Evolutionary conservation across 306 rosid genomes (phyloP).

Genomic region (Senna tora): DNA sequence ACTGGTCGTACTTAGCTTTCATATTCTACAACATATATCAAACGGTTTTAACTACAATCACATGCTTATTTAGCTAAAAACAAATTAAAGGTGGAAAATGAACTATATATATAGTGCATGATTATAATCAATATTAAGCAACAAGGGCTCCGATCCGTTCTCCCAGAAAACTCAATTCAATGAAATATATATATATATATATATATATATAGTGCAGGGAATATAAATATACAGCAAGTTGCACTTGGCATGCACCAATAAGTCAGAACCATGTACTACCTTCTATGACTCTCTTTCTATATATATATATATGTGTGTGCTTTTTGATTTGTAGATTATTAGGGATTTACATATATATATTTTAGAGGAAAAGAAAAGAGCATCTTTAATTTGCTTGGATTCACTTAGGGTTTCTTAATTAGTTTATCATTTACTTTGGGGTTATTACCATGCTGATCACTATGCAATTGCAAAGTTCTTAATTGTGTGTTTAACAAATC

Average conservation of each 20-base stretch:
- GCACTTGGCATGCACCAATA: too few species aligned
- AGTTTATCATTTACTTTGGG: constrained; percentile 37
- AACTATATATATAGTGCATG: not conserved
- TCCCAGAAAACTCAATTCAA: constrained; percentile 27
- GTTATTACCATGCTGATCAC: constrained; percentile 16
- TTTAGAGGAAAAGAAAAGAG: constrained; percentile 21
- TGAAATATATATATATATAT: not conserved
- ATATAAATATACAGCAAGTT: not conserved
- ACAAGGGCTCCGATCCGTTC: not conserved
- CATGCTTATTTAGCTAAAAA: constrained; percentile 13
- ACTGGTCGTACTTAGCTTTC: not conserved
- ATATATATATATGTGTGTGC: too few species aligned
- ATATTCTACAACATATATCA: constrained; percentile 12
- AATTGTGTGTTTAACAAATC: constrained; percentile 31
- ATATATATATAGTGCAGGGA: too few species aligned
- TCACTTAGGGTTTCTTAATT: constrained; percentile 29
- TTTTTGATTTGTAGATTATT: not conserved
- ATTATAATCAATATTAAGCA: constrained; percentile 4
- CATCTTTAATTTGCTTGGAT: not conserved
- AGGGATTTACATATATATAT: not conserved
- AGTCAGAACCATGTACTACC: not conserved
- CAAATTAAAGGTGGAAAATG: constrained; percentile 13
- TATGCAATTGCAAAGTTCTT: constrained; percentile 34
- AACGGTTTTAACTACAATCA: not conserved
- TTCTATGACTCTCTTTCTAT: constrained; percentile 2